These are phyloP conservation scores for Backusella sp. DNA, from an alignment of 192 early-diverging fungal genomes.

Conservation along the genomic window DNA sequence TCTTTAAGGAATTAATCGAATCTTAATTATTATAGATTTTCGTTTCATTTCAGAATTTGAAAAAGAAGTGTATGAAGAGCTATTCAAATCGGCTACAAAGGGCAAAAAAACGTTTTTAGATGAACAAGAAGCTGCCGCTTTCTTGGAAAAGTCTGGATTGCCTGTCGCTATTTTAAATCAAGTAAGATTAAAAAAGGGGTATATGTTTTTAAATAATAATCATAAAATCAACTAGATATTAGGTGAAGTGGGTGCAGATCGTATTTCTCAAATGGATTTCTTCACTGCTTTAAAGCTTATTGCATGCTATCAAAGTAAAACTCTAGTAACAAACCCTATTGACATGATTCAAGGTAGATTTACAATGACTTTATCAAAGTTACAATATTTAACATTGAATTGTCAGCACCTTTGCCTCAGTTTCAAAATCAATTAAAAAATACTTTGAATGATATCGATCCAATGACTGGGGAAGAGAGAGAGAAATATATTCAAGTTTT, in stretches of 20 bases:
- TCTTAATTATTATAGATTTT: not conserved
- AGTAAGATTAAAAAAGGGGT: slow-evolving; percentile 23
- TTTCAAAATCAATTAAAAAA: slow-evolving; percentile 21
- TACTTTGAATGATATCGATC: not conserved
- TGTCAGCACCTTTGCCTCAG: slow-evolving; percentile 25
- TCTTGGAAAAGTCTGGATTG: slow-evolving; percentile 67
- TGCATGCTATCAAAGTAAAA: slow-evolving; percentile 25
- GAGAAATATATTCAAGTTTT: slow-evolving; percentile 65
- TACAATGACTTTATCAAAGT: not conserved
- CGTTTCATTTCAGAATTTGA: slow-evolving; percentile 33
- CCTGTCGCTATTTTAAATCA: slow-evolving; percentile 55
- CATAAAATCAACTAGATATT: slow-evolving; percentile 55
- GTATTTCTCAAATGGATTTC: slow-evolving; percentile 70
- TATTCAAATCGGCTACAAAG: slow-evolving; percentile 60
- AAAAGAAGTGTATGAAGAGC: slow-evolving; percentile 53
- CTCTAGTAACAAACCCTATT: not conserved
- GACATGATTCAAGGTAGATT: slow-evolving; percentile 15
- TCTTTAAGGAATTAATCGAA: not conserved
- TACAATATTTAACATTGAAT: not conserved
- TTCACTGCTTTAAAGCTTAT: slow-evolving; percentile 81
- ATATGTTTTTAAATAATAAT: not conserved
- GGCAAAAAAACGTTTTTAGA: slow-evolving; percentile 60
- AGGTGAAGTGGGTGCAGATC: slow-evolving; percentile 74
- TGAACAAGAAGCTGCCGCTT: slow-evolving; percentile 64
- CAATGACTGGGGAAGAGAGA: slow-evolving; percentile 45